These are phyloP conservation scores for Spinellus fusiger DNA, from an alignment of 192 early-diverging fungal genomes.

Conservation along the genomic window DNA sequence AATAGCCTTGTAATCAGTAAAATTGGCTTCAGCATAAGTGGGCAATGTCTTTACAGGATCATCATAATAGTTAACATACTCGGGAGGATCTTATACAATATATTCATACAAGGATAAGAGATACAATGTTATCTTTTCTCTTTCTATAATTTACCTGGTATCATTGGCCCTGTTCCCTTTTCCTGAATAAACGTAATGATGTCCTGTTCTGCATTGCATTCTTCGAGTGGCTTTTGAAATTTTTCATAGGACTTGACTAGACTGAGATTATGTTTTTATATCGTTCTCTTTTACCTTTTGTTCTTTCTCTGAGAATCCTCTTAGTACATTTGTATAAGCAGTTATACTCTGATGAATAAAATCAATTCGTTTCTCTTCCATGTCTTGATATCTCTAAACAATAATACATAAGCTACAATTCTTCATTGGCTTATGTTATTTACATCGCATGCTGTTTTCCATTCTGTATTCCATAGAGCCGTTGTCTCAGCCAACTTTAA, in stretches of 20 bases:
- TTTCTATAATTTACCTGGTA: conserved; percentile 31
- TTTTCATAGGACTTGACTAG: conserved; percentile 57
- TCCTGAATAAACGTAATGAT: conserved; percentile 57
- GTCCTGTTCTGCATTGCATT: conserved; percentile 56
- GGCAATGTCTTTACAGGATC: conserved; percentile 27
- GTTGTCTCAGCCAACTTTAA: conserved; percentile 39
- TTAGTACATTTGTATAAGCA: conserved; percentile 69
- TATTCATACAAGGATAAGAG: background rate
- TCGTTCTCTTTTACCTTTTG: conserved; percentile 48
- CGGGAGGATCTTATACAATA: conserved; percentile 11
- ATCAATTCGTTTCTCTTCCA: conserved; percentile 72
- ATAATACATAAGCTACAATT: background rate
- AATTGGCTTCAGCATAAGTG: conserved; percentile 21
- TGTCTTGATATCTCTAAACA: conserved; percentile 47
- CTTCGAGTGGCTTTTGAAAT: conserved; percentile 60
- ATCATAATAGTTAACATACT: conserved; percentile 15
- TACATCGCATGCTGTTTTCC: conserved; percentile 54
- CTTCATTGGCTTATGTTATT: background rate
- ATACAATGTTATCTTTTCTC: background rate
- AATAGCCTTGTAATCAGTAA: background rate
- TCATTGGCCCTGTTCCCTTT: conserved; percentile 56
- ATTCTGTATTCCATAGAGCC: conserved; percentile 45
- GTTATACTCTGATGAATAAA: conserved; percentile 61
- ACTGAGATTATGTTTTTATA: background rate
- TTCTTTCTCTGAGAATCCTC: conserved; percentile 61